Evolutionary conservation across 2,329 filamentous ascomycete genomes (phyloP).

Genomic region (Phialophora chinensis): DNA sequence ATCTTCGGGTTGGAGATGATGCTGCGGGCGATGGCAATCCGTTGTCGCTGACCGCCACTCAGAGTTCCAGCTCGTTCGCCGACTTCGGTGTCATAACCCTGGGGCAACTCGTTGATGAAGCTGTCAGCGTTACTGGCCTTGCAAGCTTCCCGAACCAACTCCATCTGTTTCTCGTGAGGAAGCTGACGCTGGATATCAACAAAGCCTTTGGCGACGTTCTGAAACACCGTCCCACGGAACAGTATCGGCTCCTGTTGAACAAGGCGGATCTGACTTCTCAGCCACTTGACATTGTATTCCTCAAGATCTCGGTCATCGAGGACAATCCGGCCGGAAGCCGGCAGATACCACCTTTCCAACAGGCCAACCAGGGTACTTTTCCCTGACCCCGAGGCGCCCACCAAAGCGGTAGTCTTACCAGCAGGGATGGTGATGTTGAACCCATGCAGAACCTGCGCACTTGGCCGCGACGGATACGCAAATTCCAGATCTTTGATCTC

Average conservation of each 20-base stretch:
- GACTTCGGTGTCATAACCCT: conserved; percentile 75
- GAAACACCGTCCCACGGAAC: conserved; percentile 69
- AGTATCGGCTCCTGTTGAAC: conserved; percentile 72
- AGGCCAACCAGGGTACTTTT: conserved; percentile 54
- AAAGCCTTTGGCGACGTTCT: conserved; percentile 67
- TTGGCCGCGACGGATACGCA: conserved; percentile 65
- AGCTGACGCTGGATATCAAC: conserved; percentile 44
- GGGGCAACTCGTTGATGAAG: conserved; percentile 68
- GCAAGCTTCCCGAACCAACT: conserved; percentile 63
- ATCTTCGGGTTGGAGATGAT: conserved; percentile 70
- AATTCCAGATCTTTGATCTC: conserved; percentile 69
- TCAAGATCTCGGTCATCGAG: conserved; percentile 61
- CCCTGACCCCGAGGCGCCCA: conserved; percentile 53
- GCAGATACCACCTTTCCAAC: conserved; percentile 52
- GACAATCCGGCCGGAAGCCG: conserved; percentile 55
- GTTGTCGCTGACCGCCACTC: conserved; percentile 80
- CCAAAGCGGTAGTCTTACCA: conserved; percentile 50
- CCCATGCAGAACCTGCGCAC: conserved; percentile 45
- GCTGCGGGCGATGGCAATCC: conserved; percentile 75
- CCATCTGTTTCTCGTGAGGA: conserved; percentile 39
- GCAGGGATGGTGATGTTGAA: conserved; percentile 45
- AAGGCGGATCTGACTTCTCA: conserved; percentile 63
- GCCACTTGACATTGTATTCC: conserved; percentile 67
- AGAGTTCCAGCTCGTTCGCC: conserved; percentile 79
- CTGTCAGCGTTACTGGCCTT: conserved; percentile 71